These are phyloP conservation scores for Vanilla planifolia DNA, from an alignment of 106 monocot genomes.

Conservation along the genomic window DNA sequence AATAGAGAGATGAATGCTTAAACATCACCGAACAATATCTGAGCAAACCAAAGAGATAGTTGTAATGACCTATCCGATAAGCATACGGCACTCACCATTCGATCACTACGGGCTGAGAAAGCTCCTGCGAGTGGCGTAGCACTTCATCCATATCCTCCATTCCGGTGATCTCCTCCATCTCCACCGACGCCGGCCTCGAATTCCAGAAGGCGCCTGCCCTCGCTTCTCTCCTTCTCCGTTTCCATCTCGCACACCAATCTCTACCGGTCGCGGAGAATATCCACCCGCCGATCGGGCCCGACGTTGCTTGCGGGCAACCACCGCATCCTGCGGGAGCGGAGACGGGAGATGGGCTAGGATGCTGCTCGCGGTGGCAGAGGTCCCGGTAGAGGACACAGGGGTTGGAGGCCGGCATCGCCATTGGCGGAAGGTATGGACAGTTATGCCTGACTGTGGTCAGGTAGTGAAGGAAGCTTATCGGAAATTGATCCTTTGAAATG, in stretches of 20 bases:
- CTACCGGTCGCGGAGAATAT: too few relatives aligned
- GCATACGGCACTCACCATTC: conserved; percentile 66
- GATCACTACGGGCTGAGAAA: conserved; percentile 47
- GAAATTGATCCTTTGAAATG: too few relatives aligned
- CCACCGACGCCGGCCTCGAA: conserved; percentile 8
- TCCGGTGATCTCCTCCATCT: conserved; percentile 55
- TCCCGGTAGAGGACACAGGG: conserved; percentile 2
- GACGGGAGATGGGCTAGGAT: neutral
- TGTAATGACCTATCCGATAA: too few relatives aligned
- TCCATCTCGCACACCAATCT: too few relatives aligned
- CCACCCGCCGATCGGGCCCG: too few relatives aligned
- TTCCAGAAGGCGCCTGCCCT: conserved; percentile 5
- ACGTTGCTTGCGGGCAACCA: too few relatives aligned
- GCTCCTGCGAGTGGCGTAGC: conserved; percentile 41
- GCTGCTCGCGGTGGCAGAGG: neutral
- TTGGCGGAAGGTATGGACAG: neutral
- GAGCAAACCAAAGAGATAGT: too few relatives aligned
- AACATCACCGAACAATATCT: too few relatives aligned
- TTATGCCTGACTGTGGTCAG: too few relatives aligned
- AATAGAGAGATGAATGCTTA: too few relatives aligned
- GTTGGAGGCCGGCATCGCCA: conserved; percentile 1
- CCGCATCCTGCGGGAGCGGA: neutral
- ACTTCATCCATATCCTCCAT: conserved; percentile 61
- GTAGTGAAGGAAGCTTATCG: too few relatives aligned
- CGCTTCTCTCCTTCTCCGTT: neutral